phyloP scores from a whole-genome alignment of 169 alveolate genomes.

The Cryptosporidium parvum region DNA sequence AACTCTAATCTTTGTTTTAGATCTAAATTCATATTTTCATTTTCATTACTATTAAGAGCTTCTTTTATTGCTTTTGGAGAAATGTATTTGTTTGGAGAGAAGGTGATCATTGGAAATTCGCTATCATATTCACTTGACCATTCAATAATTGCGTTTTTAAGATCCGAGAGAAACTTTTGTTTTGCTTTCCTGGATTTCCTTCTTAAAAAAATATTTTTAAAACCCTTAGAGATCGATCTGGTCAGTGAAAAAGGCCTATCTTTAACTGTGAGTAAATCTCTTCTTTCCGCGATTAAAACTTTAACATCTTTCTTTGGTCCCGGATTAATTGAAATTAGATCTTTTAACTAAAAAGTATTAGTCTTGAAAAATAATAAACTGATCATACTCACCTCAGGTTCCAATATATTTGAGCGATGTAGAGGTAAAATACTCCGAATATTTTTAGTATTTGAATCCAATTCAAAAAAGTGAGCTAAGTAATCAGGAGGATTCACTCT shows the following conservation, averaged over 20 bases:
- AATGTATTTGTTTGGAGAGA: constrained; percentile 28
- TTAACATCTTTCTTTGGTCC: neutral
- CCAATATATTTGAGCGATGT: neutral
- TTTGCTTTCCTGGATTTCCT: constrained; percentile 46
- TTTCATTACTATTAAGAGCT: neutral
- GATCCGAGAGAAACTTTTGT: constrained; percentile 24
- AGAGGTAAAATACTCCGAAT: neutral
- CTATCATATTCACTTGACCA: constrained; percentile 37
- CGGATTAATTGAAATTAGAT: neutral
- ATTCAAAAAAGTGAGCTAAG: constrained; percentile 27
- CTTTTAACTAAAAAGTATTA: constrained; percentile 41
- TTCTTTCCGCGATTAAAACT: constrained; percentile 43
- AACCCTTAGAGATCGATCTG: constrained; percentile 58
- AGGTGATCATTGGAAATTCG: constrained; percentile 46
- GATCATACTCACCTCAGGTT: constrained; percentile 33
- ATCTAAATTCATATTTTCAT: neutral
- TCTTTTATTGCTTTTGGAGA: constrained; percentile 14
- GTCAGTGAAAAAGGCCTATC: constrained; percentile 61
- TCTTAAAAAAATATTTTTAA: constrained; percentile 45
- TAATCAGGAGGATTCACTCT: constrained; percentile 27
- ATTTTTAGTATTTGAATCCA: constrained; percentile 8
- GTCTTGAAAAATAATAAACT: neutral
- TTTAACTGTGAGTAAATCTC: constrained; percentile 41
- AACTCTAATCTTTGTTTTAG: constrained; percentile 19
- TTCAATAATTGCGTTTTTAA: constrained; percentile 32